These are phyloP conservation scores for Erythrophleum fordii DNA, from an alignment of 306 rosid species.

Conservation along the genomic window DNA sequence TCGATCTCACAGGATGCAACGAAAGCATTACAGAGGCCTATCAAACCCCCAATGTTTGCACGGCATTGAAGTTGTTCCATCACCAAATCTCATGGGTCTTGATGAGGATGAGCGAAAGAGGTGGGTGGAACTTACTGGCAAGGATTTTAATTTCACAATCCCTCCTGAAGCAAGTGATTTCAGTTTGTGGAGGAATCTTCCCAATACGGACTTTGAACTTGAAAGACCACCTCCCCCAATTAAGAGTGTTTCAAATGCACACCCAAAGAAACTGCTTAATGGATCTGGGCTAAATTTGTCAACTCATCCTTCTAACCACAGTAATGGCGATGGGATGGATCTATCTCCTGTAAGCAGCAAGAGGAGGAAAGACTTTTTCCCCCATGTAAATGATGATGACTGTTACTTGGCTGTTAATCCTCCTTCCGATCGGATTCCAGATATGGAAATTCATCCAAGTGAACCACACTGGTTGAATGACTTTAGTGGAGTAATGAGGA, in stretches of 20 bases:
- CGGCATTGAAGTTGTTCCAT: constrained; percentile 63
- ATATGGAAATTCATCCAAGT: constrained; percentile 47
- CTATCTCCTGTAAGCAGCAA: constrained; percentile 48
- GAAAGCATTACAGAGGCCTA: constrained; percentile 72
- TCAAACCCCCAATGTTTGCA: constrained; percentile 72
- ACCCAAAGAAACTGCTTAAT: constrained; percentile 57
- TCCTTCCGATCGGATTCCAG: constrained; percentile 45
- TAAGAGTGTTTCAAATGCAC: constrained; percentile 46
- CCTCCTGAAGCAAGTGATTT: constrained; percentile 66
- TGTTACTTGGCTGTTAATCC: constrained; percentile 50
- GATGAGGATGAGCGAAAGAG: constrained; percentile 61
- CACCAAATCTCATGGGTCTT: constrained; percentile 56
- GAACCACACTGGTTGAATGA: constrained; percentile 58
- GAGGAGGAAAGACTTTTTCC: constrained; percentile 61
- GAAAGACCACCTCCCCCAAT: constrained; percentile 52
- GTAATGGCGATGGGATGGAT: constrained; percentile 50
- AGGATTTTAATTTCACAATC: constrained; percentile 59
- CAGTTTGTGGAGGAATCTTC: constrained; percentile 66
- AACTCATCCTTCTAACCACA: constrained; percentile 52
- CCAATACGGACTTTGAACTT: constrained; percentile 56
- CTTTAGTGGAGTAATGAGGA: constrained; percentile 62
- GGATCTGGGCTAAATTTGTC: constrained; percentile 66
- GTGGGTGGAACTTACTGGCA: constrained; percentile 74
- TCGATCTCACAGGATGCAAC: constrained; percentile 70
- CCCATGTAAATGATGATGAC: constrained; percentile 49